phyloP scores from a whole-genome alignment of 371 early-diverging fungal genomes.

The Polyrhizophydium stewartii region DNA sequence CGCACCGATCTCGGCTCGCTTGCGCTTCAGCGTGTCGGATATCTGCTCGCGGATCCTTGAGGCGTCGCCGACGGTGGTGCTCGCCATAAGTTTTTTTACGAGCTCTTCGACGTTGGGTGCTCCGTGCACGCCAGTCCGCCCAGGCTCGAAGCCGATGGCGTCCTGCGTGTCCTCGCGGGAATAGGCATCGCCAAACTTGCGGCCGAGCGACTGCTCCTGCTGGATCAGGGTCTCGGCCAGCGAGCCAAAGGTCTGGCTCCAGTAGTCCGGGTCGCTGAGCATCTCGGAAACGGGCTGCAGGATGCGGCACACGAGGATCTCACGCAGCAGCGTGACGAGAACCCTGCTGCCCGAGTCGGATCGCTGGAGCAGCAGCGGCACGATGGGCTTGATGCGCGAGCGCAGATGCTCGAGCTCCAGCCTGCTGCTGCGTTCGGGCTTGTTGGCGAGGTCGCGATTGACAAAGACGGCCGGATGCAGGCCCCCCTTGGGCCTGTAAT shows the following conservation, averaged over 20 bases:
- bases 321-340: conserved; percentile 63
- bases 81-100: too few species aligned
- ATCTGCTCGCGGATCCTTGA: too few species aligned
- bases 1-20: too few species aligned
- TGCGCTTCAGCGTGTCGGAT: too few species aligned
- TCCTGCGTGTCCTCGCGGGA: too few species aligned
- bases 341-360: conserved; percentile 53
- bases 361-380: conserved; percentile 57
- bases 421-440: conserved; percentile 4
- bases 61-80: too few species aligned
- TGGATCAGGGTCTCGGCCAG: conserved; percentile 9
- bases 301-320: conserved; percentile 66
- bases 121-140: too few species aligned
- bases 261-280: conserved; percentile 78
- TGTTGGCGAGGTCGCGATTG: conserved; percentile 48
- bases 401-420: not conserved
- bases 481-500: conserved; percentile 51
- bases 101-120: too few species aligned
- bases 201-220: conserved; percentile 53
- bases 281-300: conserved; percentile 66
- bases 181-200: conserved; percentile 63
- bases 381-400: conserved; percentile 33
- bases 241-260: conserved; percentile 70
- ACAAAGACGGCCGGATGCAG: conserved; percentile 56
- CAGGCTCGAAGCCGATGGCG: too few species aligned